Evolutionary conservation across 2,329 filamentous ascomycete species (phyloP), one percentile per base, ranked within the genome.

Genomic region (Harringtonia lauricola): DNA sequence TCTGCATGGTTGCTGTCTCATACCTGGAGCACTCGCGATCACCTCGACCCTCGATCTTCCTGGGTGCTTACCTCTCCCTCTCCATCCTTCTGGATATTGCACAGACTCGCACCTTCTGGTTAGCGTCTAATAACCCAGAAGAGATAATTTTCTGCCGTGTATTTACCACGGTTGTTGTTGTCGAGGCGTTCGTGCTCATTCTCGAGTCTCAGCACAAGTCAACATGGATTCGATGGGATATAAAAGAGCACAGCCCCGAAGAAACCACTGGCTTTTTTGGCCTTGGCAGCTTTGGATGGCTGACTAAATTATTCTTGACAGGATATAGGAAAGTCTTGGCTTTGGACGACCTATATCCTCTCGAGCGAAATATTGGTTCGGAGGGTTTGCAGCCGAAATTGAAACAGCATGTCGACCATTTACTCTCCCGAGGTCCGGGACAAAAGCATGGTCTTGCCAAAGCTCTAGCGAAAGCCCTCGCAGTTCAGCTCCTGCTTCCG

Each of bases 271-370:
- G 59, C 3, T 48, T 64, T 8, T 60, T 61, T 43, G 57, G 55
- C 5, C 52, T 62, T 15, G 51, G 57, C 12, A 43, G 59, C 2
- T 64, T 62, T 47, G 55, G 53, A 37, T 64, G 59, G 56, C 48
- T 66, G 28, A 61, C 61, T 45, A 43, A 47, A 15, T 51, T 65
- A 2, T 61, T 65, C 43, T 29, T 46, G 3, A 40, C 43, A 9
- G 66, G 66, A 8, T 67, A 64, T 41, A 51, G 51, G 14, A 55
- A 43, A 12, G 52, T 65, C 2, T 47, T 68, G n/a, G 31, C 46
- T 1, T 31, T 59, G 0, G 51, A 57, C 2, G 60, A 65, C 30
- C 44, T 68, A 1, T 64, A 61, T 37, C 48, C 54, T 8, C 52
- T 61, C 12, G 59, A 62, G 31, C 40, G 41, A 13, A 37, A 42